Evolutionary conservation across 495 filamentous ascomycete species (phyloP).

Genomic region (Daldinia vernicosa): DNA sequence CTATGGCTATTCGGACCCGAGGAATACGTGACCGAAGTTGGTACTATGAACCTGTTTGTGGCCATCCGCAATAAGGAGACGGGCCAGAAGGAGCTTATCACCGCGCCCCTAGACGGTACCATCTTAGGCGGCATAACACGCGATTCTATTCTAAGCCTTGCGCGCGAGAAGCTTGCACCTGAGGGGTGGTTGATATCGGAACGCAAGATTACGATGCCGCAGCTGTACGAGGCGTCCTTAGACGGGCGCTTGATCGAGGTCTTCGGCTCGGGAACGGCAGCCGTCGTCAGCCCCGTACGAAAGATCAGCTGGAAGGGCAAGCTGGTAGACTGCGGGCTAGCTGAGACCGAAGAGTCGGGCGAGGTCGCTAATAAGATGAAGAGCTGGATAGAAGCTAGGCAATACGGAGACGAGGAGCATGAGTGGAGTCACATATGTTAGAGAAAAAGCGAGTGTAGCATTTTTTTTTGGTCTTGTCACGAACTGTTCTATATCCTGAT

Average conservation of each 20-base stretch:
- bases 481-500: constrained; percentile 6
- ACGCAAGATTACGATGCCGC: constrained; percentile 87
- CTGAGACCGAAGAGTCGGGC: constrained; percentile 81
- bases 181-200: constrained; percentile 90
- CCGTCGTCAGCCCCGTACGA: constrained; percentile 81
- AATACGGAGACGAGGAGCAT: constrained; percentile 93
- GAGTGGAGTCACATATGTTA: constrained; percentile 74
- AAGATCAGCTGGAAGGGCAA: constrained; percentile 85
- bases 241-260: constrained; percentile 91
- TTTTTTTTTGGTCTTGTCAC: constrained; percentile 11
- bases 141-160: constrained; percentile 84
- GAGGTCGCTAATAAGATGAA: constrained; percentile 86
- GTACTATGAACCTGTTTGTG: constrained; percentile 97
- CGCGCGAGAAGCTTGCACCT: constrained; percentile 79
- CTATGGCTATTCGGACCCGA: constrained; percentile 96
- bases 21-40: constrained; percentile 93
- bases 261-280: constrained; percentile 93
- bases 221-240: constrained; percentile 77
- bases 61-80: constrained; percentile 81
- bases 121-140: constrained; percentile 94
- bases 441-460: constrained; percentile 10
- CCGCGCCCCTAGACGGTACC: constrained; percentile 94
- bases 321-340: constrained; percentile 79
- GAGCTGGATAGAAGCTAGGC: constrained; percentile 92
- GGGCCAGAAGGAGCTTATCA: constrained; percentile 88